phyloP scores from a whole-genome alignment of 192 early-diverging fungal genomes.

The Backusella tarrabulga region DNA sequence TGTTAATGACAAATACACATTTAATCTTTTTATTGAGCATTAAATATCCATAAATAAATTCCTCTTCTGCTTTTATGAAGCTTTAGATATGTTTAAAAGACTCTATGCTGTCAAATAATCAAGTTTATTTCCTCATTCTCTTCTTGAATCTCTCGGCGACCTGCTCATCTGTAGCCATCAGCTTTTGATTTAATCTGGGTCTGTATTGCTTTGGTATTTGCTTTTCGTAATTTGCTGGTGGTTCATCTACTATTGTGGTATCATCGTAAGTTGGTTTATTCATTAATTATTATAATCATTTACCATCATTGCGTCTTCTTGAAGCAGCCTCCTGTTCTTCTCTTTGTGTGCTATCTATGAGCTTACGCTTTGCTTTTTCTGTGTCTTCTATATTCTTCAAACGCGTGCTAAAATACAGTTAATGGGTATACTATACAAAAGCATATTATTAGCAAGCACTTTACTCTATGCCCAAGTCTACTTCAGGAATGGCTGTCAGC shows the following conservation, averaged over 20 bases:
- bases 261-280: not conserved
- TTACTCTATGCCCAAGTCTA: constrained; percentile 82
- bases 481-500: constrained; percentile 90
- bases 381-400: constrained; percentile 83
- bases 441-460: not conserved
- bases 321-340: not conserved
- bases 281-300: not conserved
- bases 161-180: constrained; percentile 84
- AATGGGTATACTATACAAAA: not conserved
- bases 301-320: not conserved
- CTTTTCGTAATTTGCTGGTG: constrained; percentile 33
- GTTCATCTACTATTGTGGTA: not conserved
- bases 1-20: too few species aligned
- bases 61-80: too few species aligned
- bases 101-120: too few species aligned
- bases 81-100: too few species aligned
- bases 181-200: constrained; percentile 47
- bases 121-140: constrained; percentile 62
- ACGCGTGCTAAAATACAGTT: constrained; percentile 39
- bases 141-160: constrained; percentile 86
- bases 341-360: constrained; percentile 45
- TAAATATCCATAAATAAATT: too few species aligned
- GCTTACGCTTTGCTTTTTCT: constrained; percentile 66
- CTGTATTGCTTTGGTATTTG: constrained; percentile 27
- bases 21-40: too few species aligned